Conservation (phyloP, 140 eudicot genomes). For the Stevia rebaudiana region DNA sequence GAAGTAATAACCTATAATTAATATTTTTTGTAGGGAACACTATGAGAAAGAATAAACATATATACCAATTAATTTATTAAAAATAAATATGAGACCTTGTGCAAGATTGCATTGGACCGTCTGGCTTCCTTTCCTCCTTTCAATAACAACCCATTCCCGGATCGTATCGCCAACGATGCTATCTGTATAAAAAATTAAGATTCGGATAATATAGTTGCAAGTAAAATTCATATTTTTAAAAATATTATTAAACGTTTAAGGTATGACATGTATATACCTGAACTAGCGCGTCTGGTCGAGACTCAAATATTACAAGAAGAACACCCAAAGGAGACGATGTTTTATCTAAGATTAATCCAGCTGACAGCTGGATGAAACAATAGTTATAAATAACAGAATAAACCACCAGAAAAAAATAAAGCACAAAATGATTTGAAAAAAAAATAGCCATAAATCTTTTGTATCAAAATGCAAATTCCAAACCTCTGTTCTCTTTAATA, state of each 20-base stretch:
- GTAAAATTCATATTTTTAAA: not conserved
- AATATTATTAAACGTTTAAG: not conserved
- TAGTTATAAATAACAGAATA: slow-evolving; percentile 9
- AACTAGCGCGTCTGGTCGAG: slow-evolving; percentile 96
- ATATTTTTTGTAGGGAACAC: not conserved
- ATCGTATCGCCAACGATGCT: slow-evolving; percentile 86
- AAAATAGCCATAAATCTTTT: not conserved
- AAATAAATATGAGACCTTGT: slow-evolving; percentile 50
- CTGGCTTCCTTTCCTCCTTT: slow-evolving; percentile 99
- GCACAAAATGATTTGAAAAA: not conserved
- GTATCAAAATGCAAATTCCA: slow-evolving; percentile 1
- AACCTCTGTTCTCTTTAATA: slow-evolving; percentile 84
- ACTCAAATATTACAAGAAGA: slow-evolving; percentile 87
- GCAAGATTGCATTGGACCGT: slow-evolving; percentile 79
- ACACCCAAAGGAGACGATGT: slow-evolving; percentile 91
- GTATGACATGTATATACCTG: slow-evolving; percentile 49
- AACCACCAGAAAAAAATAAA: not conserved
- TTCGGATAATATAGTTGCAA: not conserved
- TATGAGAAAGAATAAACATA: not conserved
- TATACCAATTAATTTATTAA: not conserved
- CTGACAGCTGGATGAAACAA: slow-evolving; percentile 64
- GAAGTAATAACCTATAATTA: slow-evolving; percentile 66
- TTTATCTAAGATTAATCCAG: slow-evolving; percentile 75
- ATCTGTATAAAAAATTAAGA: slow-evolving; percentile 51
- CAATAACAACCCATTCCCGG: slow-evolving; percentile 90